phyloP scores from a whole-genome alignment of 2,329 filamentous ascomycete genomes.

The Triangularia setosa region DNA sequence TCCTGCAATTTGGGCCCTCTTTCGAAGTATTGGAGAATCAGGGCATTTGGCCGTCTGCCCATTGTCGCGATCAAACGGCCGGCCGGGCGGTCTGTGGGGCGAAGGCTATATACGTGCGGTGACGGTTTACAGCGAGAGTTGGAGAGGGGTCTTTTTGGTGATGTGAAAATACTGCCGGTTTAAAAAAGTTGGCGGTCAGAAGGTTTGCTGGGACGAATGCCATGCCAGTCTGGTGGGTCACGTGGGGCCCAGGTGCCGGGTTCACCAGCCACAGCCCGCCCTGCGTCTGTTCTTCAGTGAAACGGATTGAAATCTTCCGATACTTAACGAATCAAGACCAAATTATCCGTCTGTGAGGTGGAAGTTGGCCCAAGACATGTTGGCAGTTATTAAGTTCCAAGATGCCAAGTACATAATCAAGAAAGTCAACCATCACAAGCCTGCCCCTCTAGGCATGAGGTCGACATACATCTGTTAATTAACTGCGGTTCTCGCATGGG shows the following conservation, averaged over 20 bases:
- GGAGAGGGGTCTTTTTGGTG: constrained; percentile 21
- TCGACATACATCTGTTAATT: background rate
- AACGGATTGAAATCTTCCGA: background rate
- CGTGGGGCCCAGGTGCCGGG: background rate
- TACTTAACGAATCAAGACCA: background rate
- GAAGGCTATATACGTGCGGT: constrained; percentile 14
- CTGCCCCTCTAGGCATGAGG: background rate
- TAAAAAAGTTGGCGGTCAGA: constrained; percentile 26
- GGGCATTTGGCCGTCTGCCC: constrained; percentile 78
- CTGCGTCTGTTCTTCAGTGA: background rate
- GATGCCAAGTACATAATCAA: background rate
- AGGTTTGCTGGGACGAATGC: background rate
- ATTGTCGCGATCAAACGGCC: constrained; percentile 21
- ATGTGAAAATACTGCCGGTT: constrained; percentile 27
- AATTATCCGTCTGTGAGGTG: background rate
- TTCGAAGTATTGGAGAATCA: constrained; percentile 86
- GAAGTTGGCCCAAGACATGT: too few relatives aligned
- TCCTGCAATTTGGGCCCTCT: constrained; percentile 82
- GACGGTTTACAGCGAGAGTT: constrained; percentile 10
- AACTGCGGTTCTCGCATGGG: background rate
- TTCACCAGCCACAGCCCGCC: background rate
- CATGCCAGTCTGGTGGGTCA: background rate
- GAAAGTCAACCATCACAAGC: background rate
- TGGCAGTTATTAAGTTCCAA: background rate
- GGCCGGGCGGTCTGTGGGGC: constrained; percentile 18